These are phyloP conservation scores for Lyophyllum semitale DNA, from an alignment of 768 basidiomycete genomes.

Conservation along the genomic window DNA sequence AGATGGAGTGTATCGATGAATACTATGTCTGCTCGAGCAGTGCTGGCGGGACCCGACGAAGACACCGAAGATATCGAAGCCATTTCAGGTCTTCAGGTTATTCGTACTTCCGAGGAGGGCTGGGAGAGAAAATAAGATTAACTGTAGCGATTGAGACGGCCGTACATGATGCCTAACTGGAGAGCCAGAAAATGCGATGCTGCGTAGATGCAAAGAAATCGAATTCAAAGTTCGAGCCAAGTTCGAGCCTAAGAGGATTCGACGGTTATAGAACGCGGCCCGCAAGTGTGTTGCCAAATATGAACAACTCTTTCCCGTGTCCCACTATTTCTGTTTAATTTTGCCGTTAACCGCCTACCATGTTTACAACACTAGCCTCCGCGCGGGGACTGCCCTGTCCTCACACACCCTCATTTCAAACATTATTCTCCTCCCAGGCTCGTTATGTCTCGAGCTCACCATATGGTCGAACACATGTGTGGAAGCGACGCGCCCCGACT, in stretches of 20 bases:
- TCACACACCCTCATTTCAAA: not conserved
- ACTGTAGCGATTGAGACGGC: not conserved
- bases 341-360: not conserved
- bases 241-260: too few species aligned
- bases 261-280: too few species aligned
- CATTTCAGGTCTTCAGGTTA: too few species aligned
- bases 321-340: too few species aligned
- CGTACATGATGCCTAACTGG: not conserved
- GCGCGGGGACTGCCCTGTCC: not conserved
- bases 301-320: not conserved
- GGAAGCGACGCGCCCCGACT: slow-evolving; percentile 64
- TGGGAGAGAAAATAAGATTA: not conserved
- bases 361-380: not conserved
- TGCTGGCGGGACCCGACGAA: not conserved
- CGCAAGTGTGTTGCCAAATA: not conserved
- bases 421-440: slow-evolving; percentile 7
- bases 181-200: not conserved
- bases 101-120: not conserved
- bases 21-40: slow-evolving; percentile 38
- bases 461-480: slow-evolving; percentile 83
- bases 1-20: slow-evolving; percentile 45
- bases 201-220: too few species aligned
- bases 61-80: too few species aligned
- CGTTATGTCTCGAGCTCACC: slow-evolving; percentile 69
- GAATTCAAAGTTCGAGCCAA: too few species aligned